Evolutionary conservation across 225 moss, liverwort and hornwort genomes (phyloP), one percentile per base, ranked within the genome.

Genomic region (Physcomitrellopsis africana): DNA sequence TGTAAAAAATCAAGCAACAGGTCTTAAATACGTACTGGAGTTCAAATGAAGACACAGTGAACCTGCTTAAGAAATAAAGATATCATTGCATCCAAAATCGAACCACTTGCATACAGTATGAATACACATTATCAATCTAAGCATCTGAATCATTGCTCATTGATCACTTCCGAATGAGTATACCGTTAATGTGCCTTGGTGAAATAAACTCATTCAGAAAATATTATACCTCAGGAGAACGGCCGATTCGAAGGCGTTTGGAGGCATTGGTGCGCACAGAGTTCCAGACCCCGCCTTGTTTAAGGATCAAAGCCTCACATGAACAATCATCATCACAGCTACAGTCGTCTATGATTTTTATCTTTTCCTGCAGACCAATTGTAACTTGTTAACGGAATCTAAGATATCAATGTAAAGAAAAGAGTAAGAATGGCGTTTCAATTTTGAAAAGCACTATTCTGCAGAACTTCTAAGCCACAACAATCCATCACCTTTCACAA

Each of bases 261-360:
- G 92, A 87, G 51, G 94, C 96, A 80, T 86, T 89, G 61, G 91
- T 86, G 65, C 72, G 81, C 66, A 96, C 85, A 70, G 90, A 70
- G 70, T 72, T 89, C 96, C 94, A 96, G 18, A 86, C 78, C 53
- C 91, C 91, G 73, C 89, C 89, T 60, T 89, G 86, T 80, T 86
- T 79, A 59, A 74, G 76, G 68, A 89, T 76, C 52, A 88, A 71
- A 73, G 69, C 68, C 78, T 94, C 92, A 84, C 96, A 96, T 13
- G 78, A 83, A 88, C 96, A 96, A 79, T 91, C 83, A 49, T 90
- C 94, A 76, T 91, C 92, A 83, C 91, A 92, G 81, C 91, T 84
- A 84, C 96, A 96, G 73, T 92, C 89, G 83, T 92, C 89, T 44
- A 92, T 80, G 41, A 67, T 77, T 77, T 84, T 84, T 23, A 89